phyloP scores from a whole-genome alignment of 352 stramenopile genomes.

The Phytophthora fragariae region DNA sequence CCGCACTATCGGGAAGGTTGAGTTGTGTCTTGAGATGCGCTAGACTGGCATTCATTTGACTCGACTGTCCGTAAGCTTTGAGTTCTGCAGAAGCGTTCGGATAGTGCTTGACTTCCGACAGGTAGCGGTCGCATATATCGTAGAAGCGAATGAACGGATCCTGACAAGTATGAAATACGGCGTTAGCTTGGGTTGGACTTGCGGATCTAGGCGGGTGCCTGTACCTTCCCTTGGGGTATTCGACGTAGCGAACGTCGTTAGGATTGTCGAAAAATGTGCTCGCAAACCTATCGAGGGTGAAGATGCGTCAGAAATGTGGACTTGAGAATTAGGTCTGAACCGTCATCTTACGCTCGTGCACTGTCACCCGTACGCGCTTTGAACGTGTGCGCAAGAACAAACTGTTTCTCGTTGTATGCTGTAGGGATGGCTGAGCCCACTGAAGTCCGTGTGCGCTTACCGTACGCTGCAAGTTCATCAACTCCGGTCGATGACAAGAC shows the following conservation, averaged over 20 bases:
- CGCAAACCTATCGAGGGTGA: conserved; percentile 52
- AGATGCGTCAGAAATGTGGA: neutral
- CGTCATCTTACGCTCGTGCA: conserved; percentile 56
- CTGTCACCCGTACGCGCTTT: conserved; percentile 65
- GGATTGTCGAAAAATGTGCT: conserved; percentile 69
- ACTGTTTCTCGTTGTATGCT: conserved; percentile 44
- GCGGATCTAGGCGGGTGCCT: neutral
- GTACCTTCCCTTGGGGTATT: conserved; percentile 58
- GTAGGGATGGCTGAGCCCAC: conserved; percentile 12
- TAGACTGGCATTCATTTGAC: conserved; percentile 40
- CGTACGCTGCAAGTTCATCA: conserved; percentile 52
- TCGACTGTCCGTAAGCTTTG: conserved; percentile 46
- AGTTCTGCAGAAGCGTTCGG: conserved; percentile 48
- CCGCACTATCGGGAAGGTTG: conserved; percentile 37
- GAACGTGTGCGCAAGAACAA: conserved; percentile 67
- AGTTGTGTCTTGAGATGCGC: conserved; percentile 46
- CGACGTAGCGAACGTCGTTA: conserved; percentile 53
- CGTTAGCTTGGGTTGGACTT: neutral
- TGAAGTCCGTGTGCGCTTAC: conserved; percentile 41
- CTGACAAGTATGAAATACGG: conserved; percentile 21
- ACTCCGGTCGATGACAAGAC: conserved; percentile 44
- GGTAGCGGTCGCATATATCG: conserved; percentile 69
- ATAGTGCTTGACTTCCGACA: conserved; percentile 65
- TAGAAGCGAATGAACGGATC: conserved; percentile 74
- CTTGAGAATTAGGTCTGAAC: neutral